Evolutionary conservation across 2,329 filamentous ascomycete genomes (phyloP), one percentile per base, ranked within the genome.

Genomic region (Epicoccum sorghinum): DNA sequence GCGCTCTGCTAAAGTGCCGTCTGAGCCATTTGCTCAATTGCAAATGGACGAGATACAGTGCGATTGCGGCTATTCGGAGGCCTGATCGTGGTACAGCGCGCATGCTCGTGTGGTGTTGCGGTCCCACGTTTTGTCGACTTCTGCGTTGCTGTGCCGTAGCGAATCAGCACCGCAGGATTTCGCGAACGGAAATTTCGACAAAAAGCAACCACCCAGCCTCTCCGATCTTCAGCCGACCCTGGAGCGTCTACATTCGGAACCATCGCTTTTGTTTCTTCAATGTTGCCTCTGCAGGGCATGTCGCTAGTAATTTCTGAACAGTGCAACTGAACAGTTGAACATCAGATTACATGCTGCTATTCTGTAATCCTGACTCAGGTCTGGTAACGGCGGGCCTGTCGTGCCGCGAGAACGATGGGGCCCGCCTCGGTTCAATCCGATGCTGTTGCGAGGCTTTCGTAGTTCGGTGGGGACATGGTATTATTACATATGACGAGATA

Each of bases 61-160:
- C 8, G 14, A 27, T 37, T 7, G 46, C 25, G 41, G 18, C 30
- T 35, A 4, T 32, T 54, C 39, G 47, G 35, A 29, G 29, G 45
- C 45, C 14, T 41, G 23, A 41, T 41, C 7, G 23, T 54, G 38
- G 12, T 36, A 18, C 18, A 18, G 18, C 18, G 18, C 18, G 18
- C 18, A 18, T 18, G 13, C 12, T 24, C 29, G 22, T n/a, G 40
- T 54, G 51, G 51, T 55, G 52, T 55, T 50, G 46, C 8, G 33
- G 38, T 18, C 32, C 30, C 46, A 50, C 22, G 52, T 37, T 49
- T 22, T 32, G 22, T 29, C 12, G 14, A 3, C 24, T 49, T 35
- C 24, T 37, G 12, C 13, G 18, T 12, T 13, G 4, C 13, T 8
- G 13, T 10, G 27, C 9, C 33, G 14, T 6, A 14, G 44, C 41